phyloP scores from a whole-genome alignment of 2,329 filamentous ascomycete genomes.

The Thelonectria discophora region DNA sequence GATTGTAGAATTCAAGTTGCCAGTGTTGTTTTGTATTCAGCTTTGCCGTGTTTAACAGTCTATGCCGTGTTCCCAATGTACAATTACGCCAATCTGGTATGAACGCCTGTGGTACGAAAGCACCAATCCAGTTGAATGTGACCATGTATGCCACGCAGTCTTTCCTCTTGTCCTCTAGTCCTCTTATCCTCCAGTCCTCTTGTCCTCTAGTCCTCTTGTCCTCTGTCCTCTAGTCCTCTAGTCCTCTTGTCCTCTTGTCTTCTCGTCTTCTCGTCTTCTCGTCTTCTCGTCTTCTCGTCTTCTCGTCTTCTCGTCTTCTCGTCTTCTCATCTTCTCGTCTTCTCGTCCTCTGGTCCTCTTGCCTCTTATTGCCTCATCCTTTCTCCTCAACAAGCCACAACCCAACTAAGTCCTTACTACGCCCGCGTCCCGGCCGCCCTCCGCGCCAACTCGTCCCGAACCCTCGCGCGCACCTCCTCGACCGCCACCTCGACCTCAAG shows the following conservation, averaged over 20 bases:
- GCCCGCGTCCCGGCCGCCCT: conserved; percentile 27
- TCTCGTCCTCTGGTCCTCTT: no score
- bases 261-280: no score
- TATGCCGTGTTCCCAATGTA: no score
- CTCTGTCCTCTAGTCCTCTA: no score
- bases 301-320: no score
- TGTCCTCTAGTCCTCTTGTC: no score
- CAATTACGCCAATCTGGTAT: no score
- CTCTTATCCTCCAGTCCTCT: no score
- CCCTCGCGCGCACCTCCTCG: conserved; percentile 73
- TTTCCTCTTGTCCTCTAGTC: neutral
- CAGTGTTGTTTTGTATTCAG: neutral
- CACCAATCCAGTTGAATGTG: conserved; percentile 4
- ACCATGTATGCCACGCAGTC: neutral
- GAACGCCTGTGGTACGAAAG: conserved; percentile 3
- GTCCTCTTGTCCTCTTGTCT: no score
- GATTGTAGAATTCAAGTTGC: neutral
- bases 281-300: no score
- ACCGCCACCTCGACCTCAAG: conserved; percentile 88
- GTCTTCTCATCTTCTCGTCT: no score
- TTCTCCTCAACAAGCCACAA: neutral
- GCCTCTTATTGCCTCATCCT: neutral
- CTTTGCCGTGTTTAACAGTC: neutral
- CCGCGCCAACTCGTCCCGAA: conserved; percentile 68
- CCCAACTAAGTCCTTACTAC: conserved; percentile 2